Base-by-base conservation (phyloP, 2,329 filamentous ascomycete genomes). In the Zymoseptoria pseudotritici region DNA sequence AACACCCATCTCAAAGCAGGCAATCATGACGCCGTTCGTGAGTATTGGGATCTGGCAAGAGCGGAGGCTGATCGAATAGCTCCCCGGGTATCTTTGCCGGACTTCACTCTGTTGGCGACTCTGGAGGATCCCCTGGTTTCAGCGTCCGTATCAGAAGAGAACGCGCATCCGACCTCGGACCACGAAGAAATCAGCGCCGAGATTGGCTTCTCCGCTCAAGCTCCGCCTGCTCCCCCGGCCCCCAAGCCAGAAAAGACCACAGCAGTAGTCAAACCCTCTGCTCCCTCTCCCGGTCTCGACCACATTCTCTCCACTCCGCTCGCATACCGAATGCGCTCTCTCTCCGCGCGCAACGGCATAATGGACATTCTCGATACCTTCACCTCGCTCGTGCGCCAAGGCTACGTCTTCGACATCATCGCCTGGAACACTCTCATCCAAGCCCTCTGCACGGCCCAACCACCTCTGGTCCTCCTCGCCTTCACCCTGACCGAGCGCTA, bases 371-470 rank as follows among this genome's bases (percentile, higher is more conserved):
- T 74, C 51, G 71, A 29, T 62, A 73, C 83, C 17, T 72, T 91
- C 26, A 73, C 79, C 21, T 73, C 81, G n/a, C 77, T 92, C 10
- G 77, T 83, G 8, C 71, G 72, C 1, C 79, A 82, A 50, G 93
- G 92, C 10, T 97, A 93, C 76, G 77, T 78, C 26, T 75, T 97
- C 59, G 87, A 90, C 69, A 86, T 83, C 71, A 82, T 82, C 67
- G 91, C 90, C 66, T 96, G 91, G 91, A 94, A 96, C 71, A 58
- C 61, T 5, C 80, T 83, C 55, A 81, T 96, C 58, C 84, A 88
- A 67, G 75, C 81, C 55, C 83, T 97, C 26, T 83, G 85, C 22
- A 77, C 79, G 13, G 79, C 85, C 57, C 22, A 56, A 5, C 71
- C 71, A 22, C 68, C 72, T 17, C 79, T 82, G 53, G 81, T 82